These are phyloP conservation scores for Fusarium sp. DNA, from an alignment of 2,329 filamentous ascomycete genomes.

Conservation along the genomic window DNA sequence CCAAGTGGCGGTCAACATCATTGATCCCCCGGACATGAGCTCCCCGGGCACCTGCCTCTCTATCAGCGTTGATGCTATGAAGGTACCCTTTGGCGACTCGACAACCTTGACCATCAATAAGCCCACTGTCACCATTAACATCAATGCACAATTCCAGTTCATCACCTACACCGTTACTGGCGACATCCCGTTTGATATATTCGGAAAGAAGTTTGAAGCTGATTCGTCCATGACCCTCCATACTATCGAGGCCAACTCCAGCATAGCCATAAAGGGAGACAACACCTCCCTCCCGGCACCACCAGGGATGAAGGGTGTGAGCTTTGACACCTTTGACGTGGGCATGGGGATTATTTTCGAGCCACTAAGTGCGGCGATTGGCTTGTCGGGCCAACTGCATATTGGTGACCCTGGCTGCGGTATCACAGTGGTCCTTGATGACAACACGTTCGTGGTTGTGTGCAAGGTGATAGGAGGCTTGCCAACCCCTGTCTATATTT, in stretches of 20 bases:
- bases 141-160: slow-evolving; percentile 1
- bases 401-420: background rate
- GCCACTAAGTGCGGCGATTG: background rate
- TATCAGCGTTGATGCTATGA: slow-evolving; percentile 8
- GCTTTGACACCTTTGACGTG: slow-evolving; percentile 2
- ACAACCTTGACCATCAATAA: background rate
- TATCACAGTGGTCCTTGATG: background rate
- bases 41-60: background rate
- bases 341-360: slow-evolving; percentile 10
- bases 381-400: background rate
- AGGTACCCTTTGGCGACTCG: background rate
- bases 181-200: background rate
- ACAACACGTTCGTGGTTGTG: slow-evolving; percentile 1
- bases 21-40: background rate
- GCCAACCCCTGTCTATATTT: background rate
- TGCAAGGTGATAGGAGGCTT: background rate
- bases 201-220: background rate
- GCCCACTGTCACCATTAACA: slow-evolving; percentile 8
- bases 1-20: background rate
- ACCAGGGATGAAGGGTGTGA: background rate
- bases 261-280: background rate
- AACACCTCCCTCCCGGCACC: background rate
- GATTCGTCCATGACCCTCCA: background rate
- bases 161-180: background rate
- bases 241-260: slow-evolving; percentile 7